These are phyloP conservation scores for Eucalyptus microcorys DNA, from an alignment of 345 rosid species.

Conservation along the genomic window DNA sequence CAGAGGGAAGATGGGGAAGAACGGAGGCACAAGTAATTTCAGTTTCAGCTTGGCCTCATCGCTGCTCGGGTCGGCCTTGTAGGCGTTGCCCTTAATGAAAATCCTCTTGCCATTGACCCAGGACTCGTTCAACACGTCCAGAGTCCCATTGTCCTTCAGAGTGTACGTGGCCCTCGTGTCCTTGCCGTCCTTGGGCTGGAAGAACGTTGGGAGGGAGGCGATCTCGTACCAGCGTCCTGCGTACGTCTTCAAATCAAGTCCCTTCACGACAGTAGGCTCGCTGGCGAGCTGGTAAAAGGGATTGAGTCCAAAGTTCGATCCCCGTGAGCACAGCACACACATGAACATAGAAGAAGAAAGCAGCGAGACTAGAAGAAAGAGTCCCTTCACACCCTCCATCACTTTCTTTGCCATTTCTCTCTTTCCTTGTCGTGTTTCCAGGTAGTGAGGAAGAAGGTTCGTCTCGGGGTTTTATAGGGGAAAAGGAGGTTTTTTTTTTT, in stretches of 20 bases:
- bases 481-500: neutral
- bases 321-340: neutral
- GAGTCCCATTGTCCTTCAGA: constrained; percentile 57
- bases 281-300: neutral
- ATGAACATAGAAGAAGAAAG: neutral
- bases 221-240: constrained; percentile 95
- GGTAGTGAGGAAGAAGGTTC: neutral
- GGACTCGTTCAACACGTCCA: constrained; percentile 71
- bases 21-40: constrained; percentile 75
- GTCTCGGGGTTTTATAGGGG: neutral
- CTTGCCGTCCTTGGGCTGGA: constrained; percentile 52
- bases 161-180: constrained; percentile 80
- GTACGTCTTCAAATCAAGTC: constrained; percentile 43
- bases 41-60: constrained; percentile 91
- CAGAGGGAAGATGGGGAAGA: constrained; percentile 69
- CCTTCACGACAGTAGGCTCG: neutral
- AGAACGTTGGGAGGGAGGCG: neutral
- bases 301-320: neutral
- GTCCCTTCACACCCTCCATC: constrained; percentile 64
- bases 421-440: neutral
- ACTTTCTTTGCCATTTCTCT: constrained; percentile 21
- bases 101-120: constrained; percentile 65
- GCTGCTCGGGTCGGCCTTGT: constrained; percentile 59
- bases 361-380: neutral
- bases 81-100: constrained; percentile 51